A percentile compares a stretch with the other conserved stretches of the same genome.
These are phyloP conservation scores for Candida buenavistaensis DNA, from an alignment of 1,139 yeast species.

Conservation along the genomic window DNA sequence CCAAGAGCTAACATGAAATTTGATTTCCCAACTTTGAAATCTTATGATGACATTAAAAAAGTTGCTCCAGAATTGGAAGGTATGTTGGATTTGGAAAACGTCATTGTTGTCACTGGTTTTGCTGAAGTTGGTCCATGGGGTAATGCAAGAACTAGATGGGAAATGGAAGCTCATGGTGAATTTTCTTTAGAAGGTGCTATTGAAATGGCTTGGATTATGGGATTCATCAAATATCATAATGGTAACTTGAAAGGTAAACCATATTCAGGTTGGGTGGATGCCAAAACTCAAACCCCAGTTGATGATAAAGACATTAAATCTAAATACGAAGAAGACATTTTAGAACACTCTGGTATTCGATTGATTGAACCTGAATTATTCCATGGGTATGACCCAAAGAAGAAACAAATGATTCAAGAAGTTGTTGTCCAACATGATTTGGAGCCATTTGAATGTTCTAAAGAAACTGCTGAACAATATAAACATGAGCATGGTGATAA, in stretches of 20 bases:
- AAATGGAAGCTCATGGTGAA: conserved; percentile 94
- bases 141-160: conserved; percentile 99
- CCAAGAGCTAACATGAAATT: conserved; percentile 96
- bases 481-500: conserved; percentile 90
- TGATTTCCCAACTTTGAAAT: conserved; percentile 85
- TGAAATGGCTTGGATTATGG: conserved; percentile 99
- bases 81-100: conserved; percentile 85
- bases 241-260: conserved; percentile 88
- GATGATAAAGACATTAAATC: conserved; percentile 92
- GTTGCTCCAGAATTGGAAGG: conserved; percentile 82
- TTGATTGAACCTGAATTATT: conserved; percentile 94
- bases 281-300: conserved; percentile 89
- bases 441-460: conserved; percentile 92
- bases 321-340: conserved; percentile 83
- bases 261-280: conserved; percentile 96
- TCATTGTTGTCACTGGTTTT: conserved; percentile 94
- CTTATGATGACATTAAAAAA: conserved; percentile 71
- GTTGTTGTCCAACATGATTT: conserved; percentile 93
- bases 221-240: conserved; percentile 88
- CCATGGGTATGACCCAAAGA: conserved; percentile 89
- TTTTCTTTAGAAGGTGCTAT: conserved; percentile 98
- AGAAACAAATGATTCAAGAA: conserved; percentile 92
- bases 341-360: conserved; percentile 95
- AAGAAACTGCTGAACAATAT: conserved; percentile 94
- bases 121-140: conserved; percentile 99